Conservation (phyloP, 495 filamentous ascomycete species). For the Penicillium pancosmium region DNA sequence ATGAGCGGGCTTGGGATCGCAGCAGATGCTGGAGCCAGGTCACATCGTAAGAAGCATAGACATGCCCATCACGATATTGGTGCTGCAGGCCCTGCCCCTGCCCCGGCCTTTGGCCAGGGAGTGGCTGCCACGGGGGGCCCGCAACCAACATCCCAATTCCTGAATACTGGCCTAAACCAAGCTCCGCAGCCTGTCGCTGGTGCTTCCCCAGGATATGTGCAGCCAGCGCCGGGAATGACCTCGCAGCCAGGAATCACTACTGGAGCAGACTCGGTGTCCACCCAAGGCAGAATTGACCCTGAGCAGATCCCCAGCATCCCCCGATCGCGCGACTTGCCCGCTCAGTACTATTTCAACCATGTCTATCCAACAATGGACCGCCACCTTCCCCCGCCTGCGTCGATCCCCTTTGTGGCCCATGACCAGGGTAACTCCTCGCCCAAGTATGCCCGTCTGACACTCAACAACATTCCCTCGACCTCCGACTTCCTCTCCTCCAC, state of each 20-base stretch:
- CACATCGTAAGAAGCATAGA: constrained; percentile 88
- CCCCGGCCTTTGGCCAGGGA: constrained; percentile 64
- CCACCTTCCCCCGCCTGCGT: constrained; percentile 84
- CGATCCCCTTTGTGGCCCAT: constrained; percentile 86
- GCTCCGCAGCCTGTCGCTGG: constrained; percentile 50
- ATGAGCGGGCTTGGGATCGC: constrained; percentile 82
- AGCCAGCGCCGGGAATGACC: constrained; percentile 56
- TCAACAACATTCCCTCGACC: constrained; percentile 88
- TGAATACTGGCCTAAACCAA: constrained; percentile 67
- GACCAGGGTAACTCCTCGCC: constrained; percentile 98
- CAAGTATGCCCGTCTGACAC: constrained; percentile 85
- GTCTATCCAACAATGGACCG: constrained; percentile 94
- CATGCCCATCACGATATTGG: constrained; percentile 92
- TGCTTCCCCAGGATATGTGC: constrained; percentile 38
- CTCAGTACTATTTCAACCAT: constrained; percentile 81
- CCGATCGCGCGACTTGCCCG: constrained; percentile 74
- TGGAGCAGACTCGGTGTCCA: constrained; percentile 50
- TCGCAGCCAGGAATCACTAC: constrained; percentile 54
- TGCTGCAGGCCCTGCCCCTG: constrained; percentile 46
- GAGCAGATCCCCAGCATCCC: constrained; percentile 95
- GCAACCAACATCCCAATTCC: constrained; percentile 63
- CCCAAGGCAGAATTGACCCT: constrained; percentile 80
- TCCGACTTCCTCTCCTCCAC: constrained; percentile 79
- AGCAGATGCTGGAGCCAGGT: constrained; percentile 58
- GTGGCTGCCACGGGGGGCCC: constrained; percentile 56